A percentile compares a stretch with the other conserved stretches of the same genome.
Conservation (phyloP, 2,329 filamentous ascomycete genomes). For the Alternaria rosae region DNA sequence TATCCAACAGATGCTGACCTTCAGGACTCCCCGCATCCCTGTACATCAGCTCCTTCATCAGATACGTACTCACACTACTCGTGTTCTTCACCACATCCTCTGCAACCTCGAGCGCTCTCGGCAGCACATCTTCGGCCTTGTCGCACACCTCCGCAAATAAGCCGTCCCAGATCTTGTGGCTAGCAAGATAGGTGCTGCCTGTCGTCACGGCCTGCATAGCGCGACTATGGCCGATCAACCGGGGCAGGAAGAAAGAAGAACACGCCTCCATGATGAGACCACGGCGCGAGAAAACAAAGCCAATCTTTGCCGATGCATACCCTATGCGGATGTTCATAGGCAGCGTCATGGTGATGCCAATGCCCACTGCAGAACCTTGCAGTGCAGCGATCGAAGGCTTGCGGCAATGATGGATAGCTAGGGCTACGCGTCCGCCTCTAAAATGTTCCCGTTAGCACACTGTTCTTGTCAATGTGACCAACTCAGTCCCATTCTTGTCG, state of each 20-base stretch:
- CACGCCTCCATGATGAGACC: conserved; percentile 77
- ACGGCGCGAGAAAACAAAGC: conserved; percentile 75
- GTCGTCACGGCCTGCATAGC: conserved; percentile 73
- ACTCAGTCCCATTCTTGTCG: not conserved
- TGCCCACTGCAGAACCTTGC: conserved; percentile 64
- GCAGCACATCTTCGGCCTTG: conserved; percentile 66
- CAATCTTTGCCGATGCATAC: conserved; percentile 68
- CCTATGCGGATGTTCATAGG: conserved; percentile 64
- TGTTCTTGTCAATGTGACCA: not conserved
- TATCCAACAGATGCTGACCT: conserved; percentile 74
- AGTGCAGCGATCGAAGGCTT: conserved; percentile 65
- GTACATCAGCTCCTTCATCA: conserved; percentile 78
- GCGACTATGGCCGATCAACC: conserved; percentile 69
- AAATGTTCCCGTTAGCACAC: not conserved
- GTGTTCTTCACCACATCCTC: conserved; percentile 72
- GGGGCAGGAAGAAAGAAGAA: conserved; percentile 74
- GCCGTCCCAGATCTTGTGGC: conserved; percentile 61
- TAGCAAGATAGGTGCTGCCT: conserved; percentile 64
- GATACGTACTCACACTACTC: conserved; percentile 67
- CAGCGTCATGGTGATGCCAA: conserved; percentile 67
- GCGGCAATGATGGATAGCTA: conserved; percentile 65
- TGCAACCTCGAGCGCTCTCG: conserved; percentile 70
- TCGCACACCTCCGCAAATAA: conserved; percentile 73
- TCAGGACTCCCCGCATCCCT: conserved; percentile 67
- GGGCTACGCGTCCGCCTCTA: conserved; percentile 55